Evolutionary conservation across 2,329 filamentous ascomycete genomes (phyloP).

Genomic region (Diaporthe sp.): DNA sequence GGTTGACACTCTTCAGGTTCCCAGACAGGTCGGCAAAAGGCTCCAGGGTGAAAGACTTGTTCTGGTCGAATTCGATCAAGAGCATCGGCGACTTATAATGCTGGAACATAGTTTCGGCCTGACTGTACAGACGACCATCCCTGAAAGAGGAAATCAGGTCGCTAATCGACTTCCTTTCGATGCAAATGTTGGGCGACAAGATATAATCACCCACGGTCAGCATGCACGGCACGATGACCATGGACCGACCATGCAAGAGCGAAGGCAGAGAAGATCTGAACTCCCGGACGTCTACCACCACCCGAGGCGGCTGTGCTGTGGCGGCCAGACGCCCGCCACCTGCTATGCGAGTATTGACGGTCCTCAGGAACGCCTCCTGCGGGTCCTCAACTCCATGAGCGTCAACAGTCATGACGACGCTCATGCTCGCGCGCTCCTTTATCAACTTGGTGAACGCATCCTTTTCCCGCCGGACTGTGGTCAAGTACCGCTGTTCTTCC

Average conservation of each 20-base stretch:
- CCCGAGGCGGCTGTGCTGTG: conserved; percentile 87
- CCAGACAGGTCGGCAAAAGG: conserved; percentile 78
- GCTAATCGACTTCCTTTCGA: conserved; percentile 93
- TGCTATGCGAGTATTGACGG: conserved; percentile 96
- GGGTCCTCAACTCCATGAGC: conserved; percentile 79
- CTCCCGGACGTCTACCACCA: conserved; percentile 96
- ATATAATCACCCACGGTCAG: conserved; percentile 97
- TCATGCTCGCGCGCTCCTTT: conserved; percentile 94
- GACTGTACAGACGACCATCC: conserved; percentile 91
- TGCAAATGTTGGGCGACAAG: conserved; percentile 88
- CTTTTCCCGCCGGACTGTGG: conserved; percentile 92
- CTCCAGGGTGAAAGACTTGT: conserved; percentile 96
- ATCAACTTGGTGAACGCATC: conserved; percentile 96
- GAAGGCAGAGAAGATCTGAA: conserved; percentile 94
- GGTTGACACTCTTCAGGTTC: conserved; percentile 73
- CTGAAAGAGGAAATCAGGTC: conserved; percentile 94
- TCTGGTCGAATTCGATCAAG: conserved; percentile 97
- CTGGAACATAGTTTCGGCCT: conserved; percentile 93
- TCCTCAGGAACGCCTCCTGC: conserved; percentile 92
- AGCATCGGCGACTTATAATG: conserved; percentile 93
- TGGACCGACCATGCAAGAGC: conserved; percentile 88
- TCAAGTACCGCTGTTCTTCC: conserved; percentile 94
- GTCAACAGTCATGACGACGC: conserved; percentile 84
- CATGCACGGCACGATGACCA: conserved; percentile 93
- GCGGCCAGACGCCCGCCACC: conserved; percentile 88